These are phyloP conservation scores for Fusarium illudens DNA, from an alignment of 2,329 filamentous ascomycete genomes.

Conservation along the genomic window DNA sequence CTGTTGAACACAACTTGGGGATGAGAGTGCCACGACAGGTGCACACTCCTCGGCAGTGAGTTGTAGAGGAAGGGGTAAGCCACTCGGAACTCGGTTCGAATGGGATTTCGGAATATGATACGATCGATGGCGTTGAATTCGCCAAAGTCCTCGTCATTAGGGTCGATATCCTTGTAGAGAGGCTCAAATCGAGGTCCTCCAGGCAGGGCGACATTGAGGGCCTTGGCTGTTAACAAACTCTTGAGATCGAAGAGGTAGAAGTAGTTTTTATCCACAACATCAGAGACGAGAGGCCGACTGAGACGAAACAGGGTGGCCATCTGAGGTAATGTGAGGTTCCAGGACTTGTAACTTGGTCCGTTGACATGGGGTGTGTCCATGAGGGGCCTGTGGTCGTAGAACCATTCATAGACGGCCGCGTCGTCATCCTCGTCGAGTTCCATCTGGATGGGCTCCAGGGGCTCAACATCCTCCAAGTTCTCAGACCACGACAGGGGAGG, in stretches of 20 bases:
- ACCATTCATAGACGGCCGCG: slow-evolving; percentile 91
- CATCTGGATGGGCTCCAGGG: slow-evolving; percentile 97
- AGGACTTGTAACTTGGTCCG: slow-evolving; percentile 93
- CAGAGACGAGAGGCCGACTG: slow-evolving; percentile 88
- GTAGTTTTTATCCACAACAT: slow-evolving; percentile 95
- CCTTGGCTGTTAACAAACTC: slow-evolving; percentile 95
- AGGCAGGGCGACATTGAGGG: slow-evolving; percentile 96
- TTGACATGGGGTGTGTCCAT: slow-evolving; percentile 94
- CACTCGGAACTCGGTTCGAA: slow-evolving; percentile 94
- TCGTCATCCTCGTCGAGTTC: slow-evolving; percentile 96
- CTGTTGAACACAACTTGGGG: slow-evolving; percentile 92
- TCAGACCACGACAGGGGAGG: slow-evolving; percentile 97
- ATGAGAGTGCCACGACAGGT: slow-evolving; percentile 91
- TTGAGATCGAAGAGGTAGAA: slow-evolving; percentile 97
- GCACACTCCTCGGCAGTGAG: slow-evolving; percentile 91
- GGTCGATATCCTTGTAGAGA: slow-evolving; percentile 97
- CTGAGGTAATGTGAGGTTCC: slow-evolving; percentile 92
- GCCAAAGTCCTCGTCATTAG: slow-evolving; percentile 98
- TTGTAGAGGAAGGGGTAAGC: slow-evolving; percentile 97
- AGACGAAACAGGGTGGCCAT: slow-evolving; percentile 96
- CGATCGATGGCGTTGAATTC: slow-evolving; percentile 99
- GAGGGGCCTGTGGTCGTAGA: slow-evolving; percentile 93
- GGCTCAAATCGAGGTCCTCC: slow-evolving; percentile 97
- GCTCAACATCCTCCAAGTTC: slow-evolving; percentile 98
- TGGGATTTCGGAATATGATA: slow-evolving; percentile 96